Percentiles rank a stretch among this genome's conserved stretches.
These are phyloP conservation scores for Naganishia cerealis DNA, from an alignment of 1,284 basidiomycete genomes.

Conservation along the genomic window DNA sequence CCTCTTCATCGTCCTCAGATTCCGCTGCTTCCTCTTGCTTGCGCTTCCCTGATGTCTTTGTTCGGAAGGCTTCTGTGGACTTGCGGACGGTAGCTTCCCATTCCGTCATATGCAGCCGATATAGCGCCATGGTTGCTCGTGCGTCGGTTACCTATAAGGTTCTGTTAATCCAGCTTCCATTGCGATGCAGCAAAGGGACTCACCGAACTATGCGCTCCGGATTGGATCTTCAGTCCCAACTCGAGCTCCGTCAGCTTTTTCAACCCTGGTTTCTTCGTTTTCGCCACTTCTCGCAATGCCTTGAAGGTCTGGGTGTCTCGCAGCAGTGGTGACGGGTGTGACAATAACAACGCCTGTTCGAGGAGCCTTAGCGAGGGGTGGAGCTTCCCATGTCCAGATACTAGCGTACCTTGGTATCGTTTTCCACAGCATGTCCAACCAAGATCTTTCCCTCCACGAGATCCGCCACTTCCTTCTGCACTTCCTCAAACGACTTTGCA, in stretches of 20 bases:
- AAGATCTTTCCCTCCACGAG: conserved; percentile 77
- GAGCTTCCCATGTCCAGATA: background rate
- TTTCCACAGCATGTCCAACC: conserved; percentile 90
- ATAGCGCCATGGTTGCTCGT: conserved; percentile 92
- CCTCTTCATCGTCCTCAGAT: conserved; percentile 46
- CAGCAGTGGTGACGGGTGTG: conserved; percentile 74
- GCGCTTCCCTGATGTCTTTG: conserved; percentile 42
- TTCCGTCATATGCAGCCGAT: conserved; percentile 76
- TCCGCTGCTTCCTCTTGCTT: conserved; percentile 38
- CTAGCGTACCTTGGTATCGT: conserved; percentile 75
- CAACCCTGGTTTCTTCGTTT: conserved; percentile 69
- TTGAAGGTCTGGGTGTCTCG: conserved; percentile 77
- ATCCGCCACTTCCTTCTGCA: conserved; percentile 77
- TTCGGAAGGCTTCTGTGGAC: conserved; percentile 47
- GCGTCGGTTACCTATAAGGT: conserved; percentile 77
- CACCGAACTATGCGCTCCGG: conserved; percentile 83
- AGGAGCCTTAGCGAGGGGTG: background rate
- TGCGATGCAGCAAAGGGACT: conserved; percentile 42
- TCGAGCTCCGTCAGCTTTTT: conserved; percentile 79
- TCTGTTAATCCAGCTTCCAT: background rate
- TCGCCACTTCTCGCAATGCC: conserved; percentile 58
- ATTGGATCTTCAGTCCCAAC: conserved; percentile 79
- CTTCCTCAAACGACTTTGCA: conserved; percentile 76
- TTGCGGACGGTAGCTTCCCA: conserved; percentile 67
- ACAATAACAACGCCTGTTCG: conserved; percentile 76